Conservation (phyloP, 2,329 filamentous ascomycete species). For the Mollisia scopiformis region DNA sequence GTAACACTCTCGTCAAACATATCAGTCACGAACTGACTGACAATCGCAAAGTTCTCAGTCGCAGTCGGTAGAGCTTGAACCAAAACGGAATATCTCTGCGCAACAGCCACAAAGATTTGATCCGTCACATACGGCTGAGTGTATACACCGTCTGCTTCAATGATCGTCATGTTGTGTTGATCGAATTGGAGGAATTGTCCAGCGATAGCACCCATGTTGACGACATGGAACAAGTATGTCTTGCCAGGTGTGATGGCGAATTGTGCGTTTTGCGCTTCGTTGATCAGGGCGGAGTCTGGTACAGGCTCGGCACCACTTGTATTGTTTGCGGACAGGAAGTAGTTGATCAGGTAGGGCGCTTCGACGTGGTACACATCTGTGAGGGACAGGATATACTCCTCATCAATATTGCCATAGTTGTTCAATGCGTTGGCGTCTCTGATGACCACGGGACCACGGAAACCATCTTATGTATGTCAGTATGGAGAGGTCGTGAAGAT, state of each 20-base stretch:
- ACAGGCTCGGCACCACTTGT: conserved; percentile 40
- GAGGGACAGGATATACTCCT: background rate
- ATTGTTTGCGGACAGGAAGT: background rate
- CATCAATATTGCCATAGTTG: background rate
- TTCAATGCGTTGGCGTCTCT: background rate
- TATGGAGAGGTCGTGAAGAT: background rate
- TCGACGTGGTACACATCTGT: conserved; percentile 2
- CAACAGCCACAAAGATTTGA: conserved; percentile 66
- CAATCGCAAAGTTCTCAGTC: conserved; percentile 64
- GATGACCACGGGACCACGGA: conserved; percentile 4
- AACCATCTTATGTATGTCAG: conserved; percentile 2
- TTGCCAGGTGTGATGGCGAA: conserved; percentile 64
- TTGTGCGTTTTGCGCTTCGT: conserved; percentile 65
- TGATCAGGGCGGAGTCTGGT: conserved; percentile 69
- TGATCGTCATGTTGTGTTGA: conserved; percentile 66
- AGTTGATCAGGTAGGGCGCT: background rate
- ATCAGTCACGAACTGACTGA: conserved; percentile 31
- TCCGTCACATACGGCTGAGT: conserved; percentile 67
- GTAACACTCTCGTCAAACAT: background rate
- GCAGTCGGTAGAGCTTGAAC: conserved; percentile 64
- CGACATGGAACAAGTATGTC: conserved; percentile 72
- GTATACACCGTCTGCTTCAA: conserved; percentile 59
- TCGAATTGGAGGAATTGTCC: conserved; percentile 68
- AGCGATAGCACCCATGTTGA: conserved; percentile 75
- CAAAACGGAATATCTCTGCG: conserved; percentile 66